Percentiles rank a stretch among this genome's conserved stretches.
Conservation (phyloP, 116 monocot species). For the Thalassia testudinum region DNA sequence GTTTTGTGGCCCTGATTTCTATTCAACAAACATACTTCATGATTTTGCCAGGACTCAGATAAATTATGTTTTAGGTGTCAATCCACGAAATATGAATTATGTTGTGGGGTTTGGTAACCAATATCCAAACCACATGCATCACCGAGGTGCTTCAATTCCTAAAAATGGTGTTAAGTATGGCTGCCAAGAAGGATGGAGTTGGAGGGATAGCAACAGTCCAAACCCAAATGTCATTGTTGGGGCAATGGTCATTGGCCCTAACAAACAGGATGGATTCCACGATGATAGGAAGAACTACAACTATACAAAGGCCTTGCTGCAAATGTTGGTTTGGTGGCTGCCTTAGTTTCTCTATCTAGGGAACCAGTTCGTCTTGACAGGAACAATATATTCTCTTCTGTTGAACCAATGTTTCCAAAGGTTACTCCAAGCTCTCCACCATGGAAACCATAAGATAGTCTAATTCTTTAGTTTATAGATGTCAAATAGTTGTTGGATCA, state of each 20-base stretch:
- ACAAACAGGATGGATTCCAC: conserved; percentile 23
- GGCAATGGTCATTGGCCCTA: conserved; percentile 31
- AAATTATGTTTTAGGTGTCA: conserved; percentile 27
- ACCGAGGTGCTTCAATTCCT: conserved; percentile 25
- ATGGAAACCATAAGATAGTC: conserved; percentile 10
- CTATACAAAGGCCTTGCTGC: conserved; percentile 29
- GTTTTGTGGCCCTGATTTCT: conserved; percentile 41
- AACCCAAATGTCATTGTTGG: conserved; percentile 25
- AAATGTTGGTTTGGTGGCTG: conserved; percentile 32
- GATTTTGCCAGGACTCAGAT: conserved; percentile 31
- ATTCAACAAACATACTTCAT: conserved; percentile 18
- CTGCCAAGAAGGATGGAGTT: conserved; percentile 37
- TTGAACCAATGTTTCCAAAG: conserved; percentile 9
- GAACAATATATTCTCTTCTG: conserved; percentile 15
- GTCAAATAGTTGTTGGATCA: too few species aligned
- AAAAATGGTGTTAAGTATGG: conserved; percentile 20
- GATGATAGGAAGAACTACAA: conserved; percentile 25
- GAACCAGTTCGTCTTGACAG: conserved; percentile 5
- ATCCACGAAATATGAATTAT: conserved; percentile 37
- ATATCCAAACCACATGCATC: conserved; percentile 29
- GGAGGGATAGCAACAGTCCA: conserved; percentile 20
- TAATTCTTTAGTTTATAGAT: too few species aligned
- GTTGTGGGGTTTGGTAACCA: conserved; percentile 19
- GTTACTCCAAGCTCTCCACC: not conserved
- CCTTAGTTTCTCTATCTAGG: conserved; percentile 14